A percentile compares a stretch with the other conserved stretches of the same genome.
Evolutionary conservation across 805 yeast genomes (phyloP).

Genomic region (Wickerhamomyces hampshirensis): DNA sequence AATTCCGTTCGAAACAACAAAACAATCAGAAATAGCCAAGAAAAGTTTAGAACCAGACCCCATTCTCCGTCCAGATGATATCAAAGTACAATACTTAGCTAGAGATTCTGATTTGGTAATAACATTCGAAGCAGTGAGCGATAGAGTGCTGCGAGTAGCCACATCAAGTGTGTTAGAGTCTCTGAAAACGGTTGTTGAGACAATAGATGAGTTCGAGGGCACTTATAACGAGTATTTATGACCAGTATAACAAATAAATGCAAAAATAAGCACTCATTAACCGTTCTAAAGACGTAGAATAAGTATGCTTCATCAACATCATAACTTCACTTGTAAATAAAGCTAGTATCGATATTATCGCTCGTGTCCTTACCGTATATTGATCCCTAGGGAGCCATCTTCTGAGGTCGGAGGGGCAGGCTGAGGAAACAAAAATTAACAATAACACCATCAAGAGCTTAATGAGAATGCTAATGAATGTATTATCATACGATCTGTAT

Average conservation of each 20-base stretch:
- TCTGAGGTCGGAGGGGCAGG: too few relatives aligned
- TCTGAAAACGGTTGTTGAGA: constrained; percentile 71
- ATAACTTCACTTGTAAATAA: too few relatives aligned
- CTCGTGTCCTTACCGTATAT: too few relatives aligned
- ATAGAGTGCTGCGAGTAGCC: constrained; percentile 77
- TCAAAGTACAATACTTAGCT: constrained; percentile 42
- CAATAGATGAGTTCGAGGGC: constrained; percentile 63
- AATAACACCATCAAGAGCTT: too few relatives aligned
- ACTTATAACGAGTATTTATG: constrained; percentile 1
- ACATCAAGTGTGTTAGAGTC: constrained; percentile 77
- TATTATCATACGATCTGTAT: too few relatives aligned
- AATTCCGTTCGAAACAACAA: constrained; percentile 57
- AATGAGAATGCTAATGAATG: too few relatives aligned
- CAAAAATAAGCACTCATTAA: too few relatives aligned
- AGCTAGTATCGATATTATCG: too few relatives aligned
- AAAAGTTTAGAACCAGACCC: constrained; percentile 74
- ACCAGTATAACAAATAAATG: not conserved
- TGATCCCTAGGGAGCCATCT: too few relatives aligned
- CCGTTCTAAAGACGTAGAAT: too few relatives aligned
- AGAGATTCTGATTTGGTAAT: constrained; percentile 35
- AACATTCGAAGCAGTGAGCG: constrained; percentile 57
- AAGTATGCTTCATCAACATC: too few relatives aligned
- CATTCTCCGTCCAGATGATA: constrained; percentile 64
- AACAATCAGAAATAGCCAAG: constrained; percentile 62
- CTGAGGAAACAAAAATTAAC: too few relatives aligned